Evolutionary conservation across 2,329 filamentous ascomycete genomes (phyloP), one percentile per base, ranked within the genome.

Genomic region (Fusarium poae): DNA sequence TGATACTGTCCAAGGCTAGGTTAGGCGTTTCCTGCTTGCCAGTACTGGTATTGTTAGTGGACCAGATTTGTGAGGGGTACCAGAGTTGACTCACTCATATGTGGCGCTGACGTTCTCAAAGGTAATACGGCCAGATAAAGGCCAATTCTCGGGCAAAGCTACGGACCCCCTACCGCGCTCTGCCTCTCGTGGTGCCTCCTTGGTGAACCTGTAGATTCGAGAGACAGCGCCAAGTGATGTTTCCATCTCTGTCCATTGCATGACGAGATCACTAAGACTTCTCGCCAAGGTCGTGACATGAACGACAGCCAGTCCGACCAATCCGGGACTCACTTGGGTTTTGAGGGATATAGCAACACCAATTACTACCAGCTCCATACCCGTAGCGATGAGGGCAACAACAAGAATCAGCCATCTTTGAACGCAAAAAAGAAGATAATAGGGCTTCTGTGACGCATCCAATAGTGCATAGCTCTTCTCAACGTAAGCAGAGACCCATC

Each of bases 241-340:
- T 15, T 55, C 51, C 40, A 55, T 55, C 5, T 55, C 51, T 18
- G 51, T 55, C 51, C 51, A 55, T 30, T 55, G 51, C 51, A 55
- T 55, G 18, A 55, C 51, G 8, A 55, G 30, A 13, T 55, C 51
- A 13, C 51, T 37, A 1, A 55, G 40, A 15, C 32, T 45, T 9
- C 20, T 55, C 1, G 40, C 51, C 4, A 55, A n/a, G 8, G 51
- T 55, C n/a, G 51, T 55, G 13, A 55, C 51, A 37, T 55, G 51
- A n/a, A 55, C 51, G 30, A 55, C 51, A 4, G 51, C 51, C 13
- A 55, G 40, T 0, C 51, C 51, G 3, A 55, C 51, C 3, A 55
- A 13, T 7, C 42, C 51, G 8, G 51, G 23, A 27, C 51, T 53
- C 25, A 53, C 50, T 20, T 23, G 12, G n/a, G 42, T 55, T 18